Evolutionary conservation across 805 yeast species (phyloP).

Genomic region (Ogataea thermomethanolica): DNA sequence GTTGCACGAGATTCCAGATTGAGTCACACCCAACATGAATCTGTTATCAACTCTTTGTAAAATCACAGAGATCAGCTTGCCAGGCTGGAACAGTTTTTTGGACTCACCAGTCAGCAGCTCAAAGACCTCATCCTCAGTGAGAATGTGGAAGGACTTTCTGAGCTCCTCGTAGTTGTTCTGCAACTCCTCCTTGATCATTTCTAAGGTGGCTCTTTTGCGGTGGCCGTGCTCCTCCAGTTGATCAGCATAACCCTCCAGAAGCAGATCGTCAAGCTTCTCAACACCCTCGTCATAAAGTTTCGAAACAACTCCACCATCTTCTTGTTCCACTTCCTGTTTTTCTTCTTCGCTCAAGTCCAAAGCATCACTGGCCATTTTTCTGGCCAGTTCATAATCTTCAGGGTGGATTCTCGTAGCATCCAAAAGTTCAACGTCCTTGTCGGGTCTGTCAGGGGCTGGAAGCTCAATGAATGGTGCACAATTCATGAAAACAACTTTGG

Average conservation of each 20-base stretch:
- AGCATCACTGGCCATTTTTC: conserved; percentile 98
- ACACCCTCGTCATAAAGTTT: conserved; percentile 70
- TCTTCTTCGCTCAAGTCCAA: conserved; percentile 95
- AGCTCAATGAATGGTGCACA: conserved; percentile 87
- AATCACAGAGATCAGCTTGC: conserved; percentile 72
- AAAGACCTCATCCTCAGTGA: conserved; percentile 73
- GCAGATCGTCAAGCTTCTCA: conserved; percentile 75
- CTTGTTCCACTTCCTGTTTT: conserved; percentile 66
- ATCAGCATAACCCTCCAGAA: conserved; percentile 87
- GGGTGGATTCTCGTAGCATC: conserved; percentile 98
- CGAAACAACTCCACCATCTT: conserved; percentile 72
- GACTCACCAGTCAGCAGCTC: conserved; percentile 88
- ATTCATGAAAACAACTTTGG: conserved; percentile 82
- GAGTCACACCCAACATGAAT: conserved; percentile 40
- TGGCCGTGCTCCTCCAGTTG: conserved; percentile 79
- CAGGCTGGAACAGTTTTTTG: conserved; percentile 59
- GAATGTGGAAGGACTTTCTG: conserved; percentile 63
- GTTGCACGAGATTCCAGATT: conserved; percentile 50
- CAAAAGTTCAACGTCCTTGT: conserved; percentile 69
- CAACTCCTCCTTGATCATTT: conserved; percentile 81
- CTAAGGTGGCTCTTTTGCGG: conserved; percentile 73
- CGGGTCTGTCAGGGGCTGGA: conserved; percentile 54
- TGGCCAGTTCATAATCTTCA: conserved; percentile 93
- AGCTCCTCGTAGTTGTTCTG: conserved; percentile 85
- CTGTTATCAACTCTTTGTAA: conserved; percentile 56